A percentile compares a stretch with the other conserved stretches of the same genome.
These are phyloP conservation scores for Calonectria pseudoreteaudii DNA, from an alignment of 2,329 filamentous ascomycete species.

Conservation along the genomic window DNA sequence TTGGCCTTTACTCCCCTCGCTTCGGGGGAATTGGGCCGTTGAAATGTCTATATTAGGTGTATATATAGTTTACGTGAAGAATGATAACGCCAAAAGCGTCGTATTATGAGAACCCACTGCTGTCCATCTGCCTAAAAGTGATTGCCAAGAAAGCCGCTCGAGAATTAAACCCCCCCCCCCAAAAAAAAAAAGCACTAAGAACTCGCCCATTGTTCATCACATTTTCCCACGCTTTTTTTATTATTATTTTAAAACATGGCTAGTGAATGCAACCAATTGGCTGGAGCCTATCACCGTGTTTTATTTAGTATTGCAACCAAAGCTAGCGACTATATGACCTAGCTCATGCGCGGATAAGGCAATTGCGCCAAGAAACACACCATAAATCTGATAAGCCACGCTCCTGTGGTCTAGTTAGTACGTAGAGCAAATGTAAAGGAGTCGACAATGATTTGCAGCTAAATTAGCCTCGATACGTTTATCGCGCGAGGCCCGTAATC, in stretches of 20 bases:
- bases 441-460: neutral
- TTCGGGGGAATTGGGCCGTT: neutral
- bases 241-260: neutral
- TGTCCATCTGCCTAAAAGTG: neutral
- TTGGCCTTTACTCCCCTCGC: too few relatives aligned
- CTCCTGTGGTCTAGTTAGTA: too few relatives aligned
- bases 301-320: neutral
- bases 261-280: neutral
- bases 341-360: neutral
- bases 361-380: neutral
- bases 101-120: neutral
- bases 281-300: neutral
- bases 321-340: neutral
- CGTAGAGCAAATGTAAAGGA: neutral
- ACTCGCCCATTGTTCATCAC: neutral
- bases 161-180: too few relatives aligned
- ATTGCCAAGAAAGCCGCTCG: neutral
- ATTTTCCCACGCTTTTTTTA: neutral
- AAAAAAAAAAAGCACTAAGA: neutral
- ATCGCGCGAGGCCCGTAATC: neutral
- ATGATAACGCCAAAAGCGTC: neutral
- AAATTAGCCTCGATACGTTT: neutral
- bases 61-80: slow-evolving; percentile 3
- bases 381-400: neutral
- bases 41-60: neutral